phyloP scores from a whole-genome alignment of 306 rosid genomes.

The Citrullus mucosospermus region DNA sequence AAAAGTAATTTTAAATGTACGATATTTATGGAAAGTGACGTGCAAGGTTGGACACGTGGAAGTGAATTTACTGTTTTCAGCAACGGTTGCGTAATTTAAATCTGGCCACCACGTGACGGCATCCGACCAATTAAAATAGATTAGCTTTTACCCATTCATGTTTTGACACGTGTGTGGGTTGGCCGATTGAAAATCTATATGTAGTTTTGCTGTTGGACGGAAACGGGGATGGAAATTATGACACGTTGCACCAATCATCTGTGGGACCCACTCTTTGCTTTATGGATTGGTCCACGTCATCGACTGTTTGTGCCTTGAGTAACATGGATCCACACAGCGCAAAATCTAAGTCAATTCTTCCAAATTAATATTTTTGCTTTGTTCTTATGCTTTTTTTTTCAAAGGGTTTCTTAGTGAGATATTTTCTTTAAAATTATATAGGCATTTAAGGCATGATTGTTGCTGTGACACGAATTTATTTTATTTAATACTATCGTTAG shows the following conservation, averaged over 20 bases:
- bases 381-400: neutral
- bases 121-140: neutral
- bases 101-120: neutral
- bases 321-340: neutral
- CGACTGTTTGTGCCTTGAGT: neutral
- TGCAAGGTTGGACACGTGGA: conserved; percentile 5
- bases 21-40: conserved; percentile 7
- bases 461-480: neutral
- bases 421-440: neutral
- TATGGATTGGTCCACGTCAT: neutral
- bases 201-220: neutral
- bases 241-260: conserved; percentile 13
- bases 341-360: neutral
- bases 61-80: neutral
- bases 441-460: neutral
- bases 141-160: neutral
- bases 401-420: neutral
- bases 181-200: neutral
- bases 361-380: neutral
- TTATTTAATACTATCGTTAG: too few relatives aligned
- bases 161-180: neutral
- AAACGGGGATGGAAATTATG: neutral
- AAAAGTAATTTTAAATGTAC: neutral
- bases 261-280: neutral
- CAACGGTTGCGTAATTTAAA: neutral